Conservation (phyloP, 805 yeast species). For the Saturnispora bothae region DNA sequence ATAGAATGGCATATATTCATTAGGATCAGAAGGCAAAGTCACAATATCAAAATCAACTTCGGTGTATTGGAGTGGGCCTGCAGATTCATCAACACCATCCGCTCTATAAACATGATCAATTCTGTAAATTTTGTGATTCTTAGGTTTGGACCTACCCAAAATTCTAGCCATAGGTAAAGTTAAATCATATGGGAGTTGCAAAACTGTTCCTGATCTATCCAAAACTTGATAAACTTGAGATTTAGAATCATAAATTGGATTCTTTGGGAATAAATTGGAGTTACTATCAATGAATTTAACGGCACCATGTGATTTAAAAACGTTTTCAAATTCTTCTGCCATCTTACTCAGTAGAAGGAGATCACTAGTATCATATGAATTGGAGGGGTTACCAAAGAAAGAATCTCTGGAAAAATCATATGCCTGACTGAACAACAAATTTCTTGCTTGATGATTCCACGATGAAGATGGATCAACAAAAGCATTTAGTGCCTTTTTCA, state of each 20-base stretch:
- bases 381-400: slow-evolving; percentile 51
- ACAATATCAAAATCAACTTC: slow-evolving; percentile 84
- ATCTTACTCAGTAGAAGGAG: slow-evolving; percentile 51
- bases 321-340: slow-evolving; percentile 44
- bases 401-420: slow-evolving; percentile 77
- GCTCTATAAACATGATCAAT: slow-evolving; percentile 79
- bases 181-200: slow-evolving; percentile 83
- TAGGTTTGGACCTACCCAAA: slow-evolving; percentile 51
- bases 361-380: slow-evolving; percentile 29
- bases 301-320: slow-evolving; percentile 81
- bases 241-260: slow-evolving; percentile 53
- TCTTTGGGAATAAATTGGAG: slow-evolving; percentile 69
- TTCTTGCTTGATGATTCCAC: slow-evolving; percentile 88
- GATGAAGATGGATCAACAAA: slow-evolving; percentile 86
- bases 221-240: slow-evolving; percentile 69
- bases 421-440: slow-evolving; percentile 76
- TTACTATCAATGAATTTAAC: slow-evolving; percentile 51
- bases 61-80: slow-evolving; percentile 66
- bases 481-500: slow-evolving; percentile 78
- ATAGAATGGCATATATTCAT: slow-evolving; percentile 35
- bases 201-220: slow-evolving; percentile 77
- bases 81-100: slow-evolving; percentile 41
- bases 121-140: slow-evolving; percentile 54
- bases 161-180: slow-evolving; percentile 84
- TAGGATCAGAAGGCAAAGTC: slow-evolving; percentile 27